These are phyloP conservation scores for Paralagenidium karlingii DNA, from an alignment of 352 stramenopile species.

Conservation along the genomic window DNA sequence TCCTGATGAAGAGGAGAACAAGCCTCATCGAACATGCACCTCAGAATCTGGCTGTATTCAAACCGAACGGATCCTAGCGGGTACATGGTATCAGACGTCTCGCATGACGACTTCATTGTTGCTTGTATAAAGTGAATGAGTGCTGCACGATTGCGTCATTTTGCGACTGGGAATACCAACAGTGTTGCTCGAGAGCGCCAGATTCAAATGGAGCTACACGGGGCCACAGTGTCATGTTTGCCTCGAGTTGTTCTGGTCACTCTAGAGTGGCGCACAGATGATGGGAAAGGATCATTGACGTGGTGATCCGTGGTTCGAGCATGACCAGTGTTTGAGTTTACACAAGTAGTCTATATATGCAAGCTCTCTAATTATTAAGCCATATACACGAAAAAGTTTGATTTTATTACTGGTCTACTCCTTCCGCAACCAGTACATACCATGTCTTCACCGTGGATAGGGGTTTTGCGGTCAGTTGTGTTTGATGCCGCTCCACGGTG, in stretches of 20 bases:
- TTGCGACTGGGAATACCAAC: slow-evolving; percentile 8
- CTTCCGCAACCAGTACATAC: too few relatives aligned
- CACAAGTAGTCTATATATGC: too few relatives aligned
- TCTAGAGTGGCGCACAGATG: slow-evolving; percentile 8
- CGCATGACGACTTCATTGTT: slow-evolving; percentile 18
- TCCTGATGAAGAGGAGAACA: slow-evolving; percentile 7
- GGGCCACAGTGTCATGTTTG: slow-evolving; percentile 8
- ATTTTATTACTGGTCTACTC: too few relatives aligned
- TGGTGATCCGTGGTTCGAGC: slow-evolving; percentile 13
- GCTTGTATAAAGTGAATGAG: slow-evolving; percentile 11
- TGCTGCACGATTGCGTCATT: slow-evolving; percentile 7
- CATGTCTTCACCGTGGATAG: too few relatives aligned
- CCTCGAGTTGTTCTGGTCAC: slow-evolving; percentile 10
- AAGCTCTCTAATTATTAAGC: too few relatives aligned
- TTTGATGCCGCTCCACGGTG: too few relatives aligned
- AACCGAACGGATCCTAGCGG: slow-evolving; percentile 12
- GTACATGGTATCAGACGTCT: slow-evolving; percentile 14
- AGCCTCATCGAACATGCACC: slow-evolving; percentile 13
- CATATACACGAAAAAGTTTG: too few relatives aligned
- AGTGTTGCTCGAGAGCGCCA: slow-evolving; percentile 11
- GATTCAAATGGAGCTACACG: slow-evolving; percentile 18
- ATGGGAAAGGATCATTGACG: slow-evolving; percentile 14
- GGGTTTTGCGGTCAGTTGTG: too few relatives aligned
- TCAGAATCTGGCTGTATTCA: slow-evolving; percentile 14
- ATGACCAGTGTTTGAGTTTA: too few relatives aligned